A percentile compares a stretch with the other conserved stretches of the same genome.
Evolutionary conservation across 1,284 basidiomycete genomes (phyloP).

Genomic region (Pseudomicrostroma phylloplanum): DNA sequence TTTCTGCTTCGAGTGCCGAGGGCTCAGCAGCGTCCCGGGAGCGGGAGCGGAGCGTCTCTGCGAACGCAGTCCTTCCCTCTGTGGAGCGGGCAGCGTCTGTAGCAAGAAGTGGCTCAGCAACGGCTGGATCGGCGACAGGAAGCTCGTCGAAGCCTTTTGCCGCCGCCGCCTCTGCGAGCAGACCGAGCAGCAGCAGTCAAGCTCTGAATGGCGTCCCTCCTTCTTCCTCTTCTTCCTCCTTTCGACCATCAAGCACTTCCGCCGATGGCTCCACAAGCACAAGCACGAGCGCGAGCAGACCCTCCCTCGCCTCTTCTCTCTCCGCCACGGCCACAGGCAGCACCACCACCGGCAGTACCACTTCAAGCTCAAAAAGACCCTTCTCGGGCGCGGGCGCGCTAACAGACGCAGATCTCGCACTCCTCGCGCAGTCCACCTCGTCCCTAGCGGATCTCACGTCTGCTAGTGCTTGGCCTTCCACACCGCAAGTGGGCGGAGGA

Average conservation of each 20-base stretch:
- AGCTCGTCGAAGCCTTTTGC: constrained; percentile 16
- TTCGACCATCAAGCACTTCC: not conserved
- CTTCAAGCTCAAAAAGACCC: not conserved
- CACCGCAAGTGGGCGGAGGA: not conserved
- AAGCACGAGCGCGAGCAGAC: not conserved
- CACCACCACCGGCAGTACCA: not conserved
- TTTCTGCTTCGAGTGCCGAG: constrained; percentile 10
- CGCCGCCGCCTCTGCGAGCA: constrained; percentile 11
- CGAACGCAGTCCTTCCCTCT: constrained; percentile 4
- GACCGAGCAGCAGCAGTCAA: not conserved
- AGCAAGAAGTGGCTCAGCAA: too few relatives aligned
- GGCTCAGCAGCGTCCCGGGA: constrained; percentile 10
- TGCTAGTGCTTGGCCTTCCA: not conserved
- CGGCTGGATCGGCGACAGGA: constrained; percentile 17
- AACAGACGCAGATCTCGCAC: not conserved
- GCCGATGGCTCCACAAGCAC: not conserved
- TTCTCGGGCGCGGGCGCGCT: not conserved
- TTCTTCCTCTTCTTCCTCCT: too few relatives aligned
- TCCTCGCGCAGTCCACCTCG: not conserved
- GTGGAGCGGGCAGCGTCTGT: too few relatives aligned
- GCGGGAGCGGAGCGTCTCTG: constrained; percentile 19
- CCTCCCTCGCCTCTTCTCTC: not conserved
- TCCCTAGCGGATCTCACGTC: constrained; percentile 5
- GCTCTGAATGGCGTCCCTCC: not conserved
- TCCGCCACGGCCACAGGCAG: not conserved